A percentile compares a stretch with the other conserved stretches of the same genome.
Conservation (phyloP, 2,329 filamentous ascomycete genomes). For the Triangularia verruculosa region DNA sequence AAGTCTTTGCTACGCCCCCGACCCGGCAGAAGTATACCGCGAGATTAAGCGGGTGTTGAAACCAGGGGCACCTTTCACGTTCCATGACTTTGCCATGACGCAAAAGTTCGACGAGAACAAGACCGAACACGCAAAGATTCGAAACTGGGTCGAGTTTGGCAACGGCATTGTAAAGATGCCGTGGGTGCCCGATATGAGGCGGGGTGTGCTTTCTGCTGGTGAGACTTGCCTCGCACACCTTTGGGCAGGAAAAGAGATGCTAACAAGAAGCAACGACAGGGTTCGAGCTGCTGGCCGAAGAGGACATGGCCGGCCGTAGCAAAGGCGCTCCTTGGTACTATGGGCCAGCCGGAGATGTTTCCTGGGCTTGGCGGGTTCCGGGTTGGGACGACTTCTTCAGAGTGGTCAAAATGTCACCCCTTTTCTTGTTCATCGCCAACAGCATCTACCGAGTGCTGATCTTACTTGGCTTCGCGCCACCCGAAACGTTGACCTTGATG, state of each 20-base stretch:
- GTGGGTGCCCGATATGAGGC: conserved; percentile 61
- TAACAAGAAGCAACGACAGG: conserved; percentile 30
- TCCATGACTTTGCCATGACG: conserved; percentile 81
- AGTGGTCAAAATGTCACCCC: conserved; percentile 20
- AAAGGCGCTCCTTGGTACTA: conserved; percentile 71
- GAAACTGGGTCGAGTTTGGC: conserved; percentile 72
- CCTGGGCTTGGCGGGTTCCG: conserved; percentile 15
- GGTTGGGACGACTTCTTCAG: conserved; percentile 23
- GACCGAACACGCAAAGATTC: conserved; percentile 64
- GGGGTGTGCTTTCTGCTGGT: conserved; percentile 63
- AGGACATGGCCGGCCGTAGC: conserved; percentile 65
- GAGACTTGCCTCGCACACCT: background rate
- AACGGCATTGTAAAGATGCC: conserved; percentile 79
- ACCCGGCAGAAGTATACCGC: conserved; percentile 68
- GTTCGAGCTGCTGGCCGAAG: conserved; percentile 63
- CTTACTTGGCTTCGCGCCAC: conserved; percentile 9
- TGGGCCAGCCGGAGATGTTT: conserved; percentile 19
- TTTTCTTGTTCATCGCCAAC: conserved; percentile 14
- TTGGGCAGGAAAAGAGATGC: background rate
- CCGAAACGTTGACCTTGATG: conserved; percentile 16
- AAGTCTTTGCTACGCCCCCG: conserved; percentile 72
- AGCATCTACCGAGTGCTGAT: conserved; percentile 13
- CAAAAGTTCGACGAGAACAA: conserved; percentile 69
- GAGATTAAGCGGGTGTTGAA: conserved; percentile 74
- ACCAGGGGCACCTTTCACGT: conserved; percentile 72